Evolutionary conservation across 495 filamentous ascomycete genomes (phyloP).

Genomic region (Xeromyces bisporus): DNA sequence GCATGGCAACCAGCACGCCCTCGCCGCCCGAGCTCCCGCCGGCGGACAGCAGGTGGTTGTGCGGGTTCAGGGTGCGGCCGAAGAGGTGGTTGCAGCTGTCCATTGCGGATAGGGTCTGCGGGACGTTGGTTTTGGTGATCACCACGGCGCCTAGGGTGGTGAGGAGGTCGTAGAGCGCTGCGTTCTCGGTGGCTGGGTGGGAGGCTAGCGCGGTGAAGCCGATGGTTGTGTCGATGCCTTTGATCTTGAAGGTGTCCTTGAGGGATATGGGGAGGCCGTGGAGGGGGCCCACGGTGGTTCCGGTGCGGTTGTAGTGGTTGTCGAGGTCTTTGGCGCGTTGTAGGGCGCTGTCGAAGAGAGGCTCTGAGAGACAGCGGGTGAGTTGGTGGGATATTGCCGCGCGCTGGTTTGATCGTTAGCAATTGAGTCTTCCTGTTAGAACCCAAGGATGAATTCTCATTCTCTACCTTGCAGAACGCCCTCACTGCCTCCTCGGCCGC

Average conservation of each 20-base stretch:
- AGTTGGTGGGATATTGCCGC: slow-evolving; percentile 45
- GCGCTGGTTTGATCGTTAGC: slow-evolving; percentile 17
- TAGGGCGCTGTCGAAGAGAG: slow-evolving; percentile 45
- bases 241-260: slow-evolving; percentile 50
- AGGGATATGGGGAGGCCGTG: slow-evolving; percentile 51
- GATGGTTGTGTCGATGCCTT: slow-evolving; percentile 39
- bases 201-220: slow-evolving; percentile 39
- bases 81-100: slow-evolving; percentile 31
- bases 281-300: slow-evolving; percentile 38
- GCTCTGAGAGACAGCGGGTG: slow-evolving; percentile 49
- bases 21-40: slow-evolving; percentile 56
- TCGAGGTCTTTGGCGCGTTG: slow-evolving; percentile 42
- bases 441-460: neutral
- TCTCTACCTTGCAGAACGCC: slow-evolving; percentile 42
- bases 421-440: neutral
- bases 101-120: slow-evolving; percentile 31
- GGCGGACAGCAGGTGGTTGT: slow-evolving; percentile 35
- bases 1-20: slow-evolving; percentile 42
- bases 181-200: slow-evolving; percentile 29
- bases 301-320: slow-evolving; percentile 28
- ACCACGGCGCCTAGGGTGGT: slow-evolving; percentile 35
- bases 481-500: slow-evolving; percentile 36
- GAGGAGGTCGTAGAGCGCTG: slow-evolving; percentile 23
- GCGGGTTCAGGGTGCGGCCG: slow-evolving; percentile 47
- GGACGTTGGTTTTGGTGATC: slow-evolving; percentile 51